Evolutionary conservation across 768 basidiomycete genomes (phyloP), one percentile per base, ranked within the genome.

Genomic region (Mycena chlorophos): DNA sequence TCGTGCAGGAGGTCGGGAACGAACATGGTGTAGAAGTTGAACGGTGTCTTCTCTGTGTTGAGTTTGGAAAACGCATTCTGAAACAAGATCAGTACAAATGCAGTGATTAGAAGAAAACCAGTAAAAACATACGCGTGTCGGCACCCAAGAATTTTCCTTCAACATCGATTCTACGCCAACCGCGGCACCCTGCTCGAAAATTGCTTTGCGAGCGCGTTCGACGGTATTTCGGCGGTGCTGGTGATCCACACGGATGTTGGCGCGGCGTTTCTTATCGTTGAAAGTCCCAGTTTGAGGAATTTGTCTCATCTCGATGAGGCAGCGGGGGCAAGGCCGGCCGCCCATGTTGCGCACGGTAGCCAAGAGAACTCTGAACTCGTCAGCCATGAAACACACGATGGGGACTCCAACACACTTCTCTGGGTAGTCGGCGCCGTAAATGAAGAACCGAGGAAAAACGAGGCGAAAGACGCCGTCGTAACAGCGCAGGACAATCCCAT

Each of bases 1-100:
- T 77, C 73, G 56, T 76, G 75, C 45, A 77, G 31, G 4, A 75
- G 48, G 56, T 76, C 73, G 1, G 66, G 60, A 0, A 68, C 66
- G 40, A 75, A 65, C 42, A 72, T 66, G 3, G 26, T 2, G 39
- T 52, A 71, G 26, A 66, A 58, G 34, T 71, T 61, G 37, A 71
- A 66, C 0, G 31, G 31, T 34, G 10, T 34, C 61, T 65, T 27
- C 40, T 30, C 3, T 34, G 20, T 0, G 16, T 13, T 66, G n/a
- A 45, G 50, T 8, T 40, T 14, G 0, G 66, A 65, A 51, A 74
- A 72, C 1, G 71, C 68, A 65, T 66, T 72, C 73, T 75, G 54
- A 38, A 30, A 12, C 14, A 5, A 25, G 23, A 28, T 43, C 29
- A 51, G 14, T 56, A 47, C 2, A 52, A 12, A 10, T n/a, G n/a